These are phyloP conservation scores for Fomitopsis schrenkii DNA, from an alignment of 1,284 basidiomycete genomes.

Conservation along the genomic window DNA sequence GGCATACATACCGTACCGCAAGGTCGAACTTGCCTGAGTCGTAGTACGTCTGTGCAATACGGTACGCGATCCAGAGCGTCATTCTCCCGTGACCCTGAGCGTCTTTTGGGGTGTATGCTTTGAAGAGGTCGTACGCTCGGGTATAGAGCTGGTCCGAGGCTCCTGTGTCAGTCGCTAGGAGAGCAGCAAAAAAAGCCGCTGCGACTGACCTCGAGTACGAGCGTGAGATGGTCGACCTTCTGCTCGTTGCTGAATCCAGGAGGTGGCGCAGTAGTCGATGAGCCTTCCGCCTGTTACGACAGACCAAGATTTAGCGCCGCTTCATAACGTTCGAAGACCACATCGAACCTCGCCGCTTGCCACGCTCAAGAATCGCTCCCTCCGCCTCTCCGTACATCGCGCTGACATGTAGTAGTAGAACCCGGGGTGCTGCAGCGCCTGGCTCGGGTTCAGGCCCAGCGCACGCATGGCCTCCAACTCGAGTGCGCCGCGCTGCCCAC, in stretches of 20 bases:
- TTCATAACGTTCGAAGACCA: neutral
- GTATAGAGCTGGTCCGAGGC: conserved; percentile 66
- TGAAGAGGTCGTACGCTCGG: conserved; percentile 87
- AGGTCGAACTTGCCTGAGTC: conserved; percentile 76
- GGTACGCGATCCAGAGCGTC: conserved; percentile 81
- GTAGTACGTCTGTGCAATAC: conserved; percentile 82
- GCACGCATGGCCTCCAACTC: conserved; percentile 52
- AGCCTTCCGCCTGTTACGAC: conserved; percentile 10
- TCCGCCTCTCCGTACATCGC: conserved; percentile 72
- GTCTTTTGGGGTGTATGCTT: conserved; percentile 54
- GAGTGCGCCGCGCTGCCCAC: conserved; percentile 26
- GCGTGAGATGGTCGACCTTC: conserved; percentile 81
- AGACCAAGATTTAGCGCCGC: neutral
- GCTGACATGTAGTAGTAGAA: conserved; percentile 91
- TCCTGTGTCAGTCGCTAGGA: neutral
- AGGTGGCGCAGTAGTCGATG: conserved; percentile 28
- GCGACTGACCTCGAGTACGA: conserved; percentile 69
- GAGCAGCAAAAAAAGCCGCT: neutral
- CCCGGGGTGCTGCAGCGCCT: conserved; percentile 82
- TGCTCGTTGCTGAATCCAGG: conserved; percentile 81
- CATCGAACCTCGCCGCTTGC: conserved; percentile 51
- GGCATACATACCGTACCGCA: conserved; percentile 65
- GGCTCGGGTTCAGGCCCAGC: conserved; percentile 63
- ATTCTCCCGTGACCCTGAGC: conserved; percentile 58
- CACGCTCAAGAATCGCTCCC: conserved; percentile 60